Conservation (phyloP, 805 yeast species). For the Saturnispora besseyi region DNA sequence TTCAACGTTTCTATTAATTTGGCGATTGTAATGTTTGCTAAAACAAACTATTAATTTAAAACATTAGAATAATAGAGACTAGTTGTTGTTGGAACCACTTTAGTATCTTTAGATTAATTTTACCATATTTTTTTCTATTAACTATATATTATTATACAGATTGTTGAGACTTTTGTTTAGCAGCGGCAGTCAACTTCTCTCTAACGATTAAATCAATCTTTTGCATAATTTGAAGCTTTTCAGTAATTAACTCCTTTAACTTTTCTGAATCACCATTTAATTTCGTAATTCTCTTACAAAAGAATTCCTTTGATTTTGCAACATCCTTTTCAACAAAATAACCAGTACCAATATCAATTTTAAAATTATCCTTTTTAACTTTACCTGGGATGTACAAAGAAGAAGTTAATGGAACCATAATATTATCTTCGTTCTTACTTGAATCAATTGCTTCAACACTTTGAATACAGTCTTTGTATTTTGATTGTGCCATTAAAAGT, state of each 20-base stretch:
- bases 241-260: constrained; percentile 64
- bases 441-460: constrained; percentile 49
- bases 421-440: constrained; percentile 33
- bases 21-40: no score
- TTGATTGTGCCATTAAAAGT: constrained; percentile 68
- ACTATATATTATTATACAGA: neutral
- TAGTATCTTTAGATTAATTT: no score
- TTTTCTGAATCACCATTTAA: constrained; percentile 65
- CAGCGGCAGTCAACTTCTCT: constrained; percentile 40
- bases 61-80: no score
- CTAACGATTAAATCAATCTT: constrained; percentile 52
- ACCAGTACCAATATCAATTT: constrained; percentile 96
- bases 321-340: constrained; percentile 78
- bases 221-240: constrained; percentile 57
- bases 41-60: no score
- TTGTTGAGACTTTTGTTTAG: constrained; percentile 10
- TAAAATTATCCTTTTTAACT: constrained; percentile 52
- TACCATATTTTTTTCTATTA: no score
- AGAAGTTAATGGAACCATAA: constrained; percentile 81
- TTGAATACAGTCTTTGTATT: constrained; percentile 70
- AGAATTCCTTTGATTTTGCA: constrained; percentile 60
- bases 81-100: no score
- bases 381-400: constrained; percentile 87
- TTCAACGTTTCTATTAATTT: no score
- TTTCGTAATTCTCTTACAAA: constrained; percentile 63